Base-by-base conservation (phyloP, 1,284 basidiomycete genomes). In the Tetrapyrgos nigripes region DNA sequence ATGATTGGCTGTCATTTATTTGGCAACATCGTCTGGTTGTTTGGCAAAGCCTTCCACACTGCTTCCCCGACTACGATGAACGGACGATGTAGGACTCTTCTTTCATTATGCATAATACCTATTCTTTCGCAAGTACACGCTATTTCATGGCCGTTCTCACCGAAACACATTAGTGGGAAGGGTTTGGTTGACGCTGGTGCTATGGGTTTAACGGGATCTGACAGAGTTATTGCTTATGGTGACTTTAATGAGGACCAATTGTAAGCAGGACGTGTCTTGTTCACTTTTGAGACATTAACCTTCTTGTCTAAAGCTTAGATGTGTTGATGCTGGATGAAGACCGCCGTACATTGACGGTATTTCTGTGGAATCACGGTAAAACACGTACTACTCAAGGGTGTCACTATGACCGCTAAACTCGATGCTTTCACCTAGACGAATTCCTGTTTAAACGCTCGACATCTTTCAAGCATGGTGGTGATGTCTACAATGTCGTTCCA, bases 191-290 rank as follows among this genome's bases (percentile, higher is more conserved):
- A 87, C 63, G 90, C 94, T 1, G 96, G 95, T 1, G 76, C 86
- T 0, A 80, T 97, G 66, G 96, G 96, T 1, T 76, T 99, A 19
- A 82, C 83, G 37, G 79, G 79, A n/a, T 82, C 86, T 40, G 87
- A 85, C 23, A 84, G 92, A 57, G 83, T 97, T 27, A 83, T 93
- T 50, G 96, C 96, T 1, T 92, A 96, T 68, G 97, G 94, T 28
- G 97, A 99, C 76, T 96, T 94, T 73, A 89, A 98, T 71, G 96
- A 93, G 4, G 96, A 98, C 73, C 95, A 97, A 71, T 93, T 93
- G 94, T 97, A 71, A 73, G 92, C 79, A 23, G 13, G 26, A 46
- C 47, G 24, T 40, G 52, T 53, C 19, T 48, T 56, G 31, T 23
- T 60, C 55, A 46, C 51, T 33, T 50, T 52, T 48, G 37, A 59